These are phyloP conservation scores for Cornus kousa DNA, from an alignment of 148 eudicot genomes.

Conservation along the genomic window DNA sequence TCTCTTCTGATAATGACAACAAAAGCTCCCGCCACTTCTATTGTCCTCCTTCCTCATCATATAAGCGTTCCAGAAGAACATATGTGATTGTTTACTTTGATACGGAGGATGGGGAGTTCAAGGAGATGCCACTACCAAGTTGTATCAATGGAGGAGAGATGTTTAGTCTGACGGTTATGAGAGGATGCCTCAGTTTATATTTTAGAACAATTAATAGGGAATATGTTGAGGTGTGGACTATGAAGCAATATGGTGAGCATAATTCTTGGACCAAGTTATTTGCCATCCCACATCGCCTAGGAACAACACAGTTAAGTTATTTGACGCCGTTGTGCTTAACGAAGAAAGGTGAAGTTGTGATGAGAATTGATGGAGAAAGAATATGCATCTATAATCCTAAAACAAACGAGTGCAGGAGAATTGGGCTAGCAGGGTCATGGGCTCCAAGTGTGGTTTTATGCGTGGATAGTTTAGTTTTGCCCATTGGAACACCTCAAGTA, in stretches of 20 bases:
- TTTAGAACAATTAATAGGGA: slow-evolving; percentile 7
- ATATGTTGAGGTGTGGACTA: slow-evolving; percentile 41
- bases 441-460: no score
- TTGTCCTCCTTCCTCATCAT: no score
- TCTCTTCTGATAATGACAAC: no score
- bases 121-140: slow-evolving; percentile 28
- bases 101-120: slow-evolving; percentile 17
- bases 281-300: slow-evolving; percentile 15
- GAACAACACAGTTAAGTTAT: not conserved
- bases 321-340: slow-evolving; percentile 16
- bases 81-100: no score
- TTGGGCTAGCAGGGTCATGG: no score
- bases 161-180: slow-evolving; percentile 23
- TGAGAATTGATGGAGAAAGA: slow-evolving; percentile 8
- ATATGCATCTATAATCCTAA: slow-evolving; percentile 24
- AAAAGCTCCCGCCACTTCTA: no score
- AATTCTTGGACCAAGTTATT: slow-evolving; percentile 47
- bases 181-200: slow-evolving; percentile 27
- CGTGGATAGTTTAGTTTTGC: no score
- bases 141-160: slow-evolving; percentile 20
- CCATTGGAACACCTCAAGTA: no score
- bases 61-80: no score
- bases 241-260: slow-evolving; percentile 43
- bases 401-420: no score
- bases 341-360: slow-evolving; percentile 24